Evolutionary conservation across 2,329 filamentous ascomycete species (phyloP).

Genomic region (Bipolaris gigantea): DNA sequence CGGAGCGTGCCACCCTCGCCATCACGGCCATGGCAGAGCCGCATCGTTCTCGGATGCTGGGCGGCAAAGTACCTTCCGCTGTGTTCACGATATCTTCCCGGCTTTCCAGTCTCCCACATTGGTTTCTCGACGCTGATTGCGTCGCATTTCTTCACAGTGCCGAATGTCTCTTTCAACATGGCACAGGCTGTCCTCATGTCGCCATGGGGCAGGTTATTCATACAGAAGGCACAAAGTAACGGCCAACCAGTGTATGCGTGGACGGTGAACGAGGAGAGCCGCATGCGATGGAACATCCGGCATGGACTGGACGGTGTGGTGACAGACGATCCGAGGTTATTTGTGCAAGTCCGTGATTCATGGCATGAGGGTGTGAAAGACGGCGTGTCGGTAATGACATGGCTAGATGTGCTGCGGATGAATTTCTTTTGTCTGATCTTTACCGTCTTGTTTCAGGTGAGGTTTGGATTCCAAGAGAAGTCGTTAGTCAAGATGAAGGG

Average conservation of each 20-base stretch:
- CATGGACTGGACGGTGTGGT: conserved; percentile 75
- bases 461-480: conserved; percentile 32
- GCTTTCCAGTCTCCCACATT: conserved; percentile 68
- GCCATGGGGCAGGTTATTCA: conserved; percentile 67
- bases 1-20: conserved; percentile 51
- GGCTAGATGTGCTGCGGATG: conserved; percentile 36
- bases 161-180: conserved; percentile 78
- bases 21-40: conserved; percentile 65
- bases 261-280: conserved; percentile 79
- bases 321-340: conserved; percentile 77
- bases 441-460: conserved; percentile 36
- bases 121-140: conserved; percentile 69
- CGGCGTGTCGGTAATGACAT: conserved; percentile 32
- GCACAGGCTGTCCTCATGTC: conserved; percentile 69
- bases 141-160: conserved; percentile 67
- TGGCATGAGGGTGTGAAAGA: conserved; percentile 45
- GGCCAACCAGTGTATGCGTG: conserved; percentile 71
- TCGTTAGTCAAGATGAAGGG: conserved; percentile 19
- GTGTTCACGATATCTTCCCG: conserved; percentile 63
- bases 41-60: conserved; percentile 83
- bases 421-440: conserved; percentile 42
- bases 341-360: conserved; percentile 58
- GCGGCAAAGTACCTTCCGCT: conserved; percentile 71
- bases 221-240: conserved; percentile 60
- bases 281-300: conserved; percentile 80